Evolutionary conservation across 768 basidiomycete genomes (phyloP), one percentile per base, ranked within the genome.

Genomic region (Suillus sp.): DNA sequence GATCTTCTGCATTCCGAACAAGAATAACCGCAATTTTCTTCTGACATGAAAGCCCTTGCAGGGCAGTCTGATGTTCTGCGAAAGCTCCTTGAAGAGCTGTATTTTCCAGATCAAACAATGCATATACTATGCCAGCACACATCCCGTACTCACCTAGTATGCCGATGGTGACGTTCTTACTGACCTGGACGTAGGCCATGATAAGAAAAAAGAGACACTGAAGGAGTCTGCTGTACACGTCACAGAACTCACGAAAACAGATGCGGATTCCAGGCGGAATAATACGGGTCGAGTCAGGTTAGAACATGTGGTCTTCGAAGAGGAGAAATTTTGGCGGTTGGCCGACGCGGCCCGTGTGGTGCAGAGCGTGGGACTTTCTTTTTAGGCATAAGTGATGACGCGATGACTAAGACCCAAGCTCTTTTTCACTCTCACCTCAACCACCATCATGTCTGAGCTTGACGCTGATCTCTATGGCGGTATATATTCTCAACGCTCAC

Each of bases 71-170:
- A 74, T 98, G 96, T 77, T 98, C 96, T 18, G 84, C 81, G 73
- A 98, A 97, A 10, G 95, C 95, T 50, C 96, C 96, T 74, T 97
- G 96, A 45, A 98, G 83, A 42, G 96, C 96, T 94, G 70, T 30
- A 34, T 22, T 30, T 20, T 40, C 42, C 58, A 32, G 47, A 27
- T 53, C 8, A 34, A 13, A 50, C 4, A 18, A 20, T 57, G 16
- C 3, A n/a, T 13, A 30, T 34, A 57, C 9, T 4, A 22, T 45
- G 32, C 11, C 9, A 38, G 25, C 18, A 18, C 18, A 18, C 11
- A 40, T 48, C 30, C 4, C 27, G 9, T 51, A 68, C 79, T 72
- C 71, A 81, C 86, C 86, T 48, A 87, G 78, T 64, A 87, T 83
- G 18, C 86, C 86, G 57, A 87, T 76, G 53, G 74, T 68, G n/a